Percentiles rank a stretch among this genome's conserved stretches.
These are phyloP conservation scores for Persicaria tinctoria DNA, from an alignment of 148 eudicot species.

Conservation along the genomic window DNA sequence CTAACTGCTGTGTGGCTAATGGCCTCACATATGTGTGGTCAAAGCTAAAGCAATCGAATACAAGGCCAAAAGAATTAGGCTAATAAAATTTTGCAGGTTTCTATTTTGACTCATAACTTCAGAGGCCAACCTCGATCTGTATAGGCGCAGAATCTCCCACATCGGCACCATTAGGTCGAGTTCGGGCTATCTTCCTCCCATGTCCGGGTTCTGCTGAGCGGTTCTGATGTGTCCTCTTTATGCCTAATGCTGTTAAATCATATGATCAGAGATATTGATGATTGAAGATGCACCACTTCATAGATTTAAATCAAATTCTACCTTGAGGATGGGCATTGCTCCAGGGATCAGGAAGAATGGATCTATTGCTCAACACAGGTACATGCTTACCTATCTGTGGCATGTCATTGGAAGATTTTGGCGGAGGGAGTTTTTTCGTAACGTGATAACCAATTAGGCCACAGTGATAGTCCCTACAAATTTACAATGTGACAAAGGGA, in stretches of 20 bases:
- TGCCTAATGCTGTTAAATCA: constrained; percentile 19
- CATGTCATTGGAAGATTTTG: constrained; percentile 21
- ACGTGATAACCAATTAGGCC: constrained; percentile 67
- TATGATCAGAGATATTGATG: not conserved
- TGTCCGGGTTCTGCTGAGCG: constrained; percentile 28
- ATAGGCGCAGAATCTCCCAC: not conserved
- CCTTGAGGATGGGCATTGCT: constrained; percentile 18
- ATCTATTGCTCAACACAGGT: constrained; percentile 22
- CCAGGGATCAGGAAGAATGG: constrained; percentile 19
- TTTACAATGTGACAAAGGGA: constrained; percentile 12
- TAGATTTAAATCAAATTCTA: constrained; percentile 8
- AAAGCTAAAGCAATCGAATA: not conserved
- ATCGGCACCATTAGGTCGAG: constrained; percentile 15
- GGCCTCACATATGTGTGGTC: not conserved
- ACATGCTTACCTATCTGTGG: constrained; percentile 17
- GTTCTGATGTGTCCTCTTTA: constrained; percentile 35
- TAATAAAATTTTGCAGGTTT: not conserved
- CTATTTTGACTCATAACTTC: not conserved
- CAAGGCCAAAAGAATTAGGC: not conserved
- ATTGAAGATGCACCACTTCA: not conserved
- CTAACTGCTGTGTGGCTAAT: not conserved
- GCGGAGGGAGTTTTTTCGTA: constrained; percentile 28
- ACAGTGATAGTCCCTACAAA: constrained; percentile 76
- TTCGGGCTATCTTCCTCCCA: constrained; percentile 21
- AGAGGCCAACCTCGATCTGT: not conserved